Conservation (phyloP, 139 green algal species). For the Chara braunii region DNA sequence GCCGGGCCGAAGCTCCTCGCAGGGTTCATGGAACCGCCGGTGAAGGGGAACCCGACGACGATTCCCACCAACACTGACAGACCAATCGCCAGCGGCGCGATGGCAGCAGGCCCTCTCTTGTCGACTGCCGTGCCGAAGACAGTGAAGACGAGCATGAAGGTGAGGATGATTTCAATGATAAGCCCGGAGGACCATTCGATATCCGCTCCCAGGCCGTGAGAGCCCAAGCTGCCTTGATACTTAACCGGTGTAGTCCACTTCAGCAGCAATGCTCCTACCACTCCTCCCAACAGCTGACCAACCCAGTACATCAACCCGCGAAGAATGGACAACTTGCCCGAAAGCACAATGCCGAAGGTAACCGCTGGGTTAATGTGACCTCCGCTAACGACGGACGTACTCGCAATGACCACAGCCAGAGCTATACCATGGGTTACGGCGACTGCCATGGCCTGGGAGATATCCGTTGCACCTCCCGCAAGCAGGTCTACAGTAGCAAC, state of each 20-base stretch:
- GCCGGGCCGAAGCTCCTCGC: slow-evolving; percentile 36
- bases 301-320: slow-evolving; percentile 13
- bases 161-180: slow-evolving; percentile 19
- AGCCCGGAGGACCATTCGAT: no score
- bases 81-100: slow-evolving; percentile 35
- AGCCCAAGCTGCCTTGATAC: no score
- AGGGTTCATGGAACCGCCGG: slow-evolving; percentile 33
- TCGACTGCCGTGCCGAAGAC: slow-evolving; percentile 11
- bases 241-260: no score
- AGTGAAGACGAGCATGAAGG: slow-evolving; percentile 37
- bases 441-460: slow-evolving; percentile 22
- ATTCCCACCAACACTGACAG: slow-evolving; percentile 32
- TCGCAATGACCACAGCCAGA: slow-evolving; percentile 8
- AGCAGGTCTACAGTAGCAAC: background rate
- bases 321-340: slow-evolving; percentile 1
- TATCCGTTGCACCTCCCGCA: background rate
- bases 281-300: slow-evolving; percentile 9
- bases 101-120: background rate
- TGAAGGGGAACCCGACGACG: slow-evolving; percentile 18
- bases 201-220: no score
- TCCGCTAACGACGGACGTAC: slow-evolving; percentile 5
- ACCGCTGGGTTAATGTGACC: slow-evolving; percentile 38
- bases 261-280: slow-evolving; percentile 17
- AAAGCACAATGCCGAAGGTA: slow-evolving; percentile 11
- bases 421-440: slow-evolving; percentile 21